Conservation (phyloP, 2,329 filamentous ascomycete genomes). For the Parastagonospora nodorum region DNA sequence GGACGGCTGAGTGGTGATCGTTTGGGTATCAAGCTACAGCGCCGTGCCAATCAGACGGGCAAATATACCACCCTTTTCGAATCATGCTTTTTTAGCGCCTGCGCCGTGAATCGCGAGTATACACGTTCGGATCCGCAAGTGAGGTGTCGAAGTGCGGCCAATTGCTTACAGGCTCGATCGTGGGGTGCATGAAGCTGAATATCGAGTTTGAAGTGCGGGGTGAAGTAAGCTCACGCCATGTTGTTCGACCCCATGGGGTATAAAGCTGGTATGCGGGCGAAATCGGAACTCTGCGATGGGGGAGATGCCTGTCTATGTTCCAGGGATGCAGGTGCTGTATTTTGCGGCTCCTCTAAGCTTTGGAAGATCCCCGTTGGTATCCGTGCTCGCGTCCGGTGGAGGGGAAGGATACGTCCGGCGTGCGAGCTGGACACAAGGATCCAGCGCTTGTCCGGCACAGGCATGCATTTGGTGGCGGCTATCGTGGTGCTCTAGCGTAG, state of each 20-base stretch:
- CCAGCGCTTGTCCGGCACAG: background rate
- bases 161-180: background rate
- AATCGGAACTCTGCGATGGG: background rate
- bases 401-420: constrained; percentile 12
- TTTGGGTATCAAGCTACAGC: too few species aligned
- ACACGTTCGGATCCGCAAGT: too few species aligned
- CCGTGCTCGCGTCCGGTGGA: constrained; percentile 12
- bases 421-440: constrained; percentile 1
- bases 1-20: too few species aligned
- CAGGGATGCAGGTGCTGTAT: background rate
- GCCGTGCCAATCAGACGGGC: too few species aligned
- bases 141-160: background rate
- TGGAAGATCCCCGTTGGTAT: background rate
- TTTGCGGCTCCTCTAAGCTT: background rate
- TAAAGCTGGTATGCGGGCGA: background rate
- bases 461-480: constrained; percentile 8
- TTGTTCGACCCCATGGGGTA: background rate
- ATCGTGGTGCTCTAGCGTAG: constrained; percentile 27
- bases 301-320: background rate
- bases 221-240: background rate
- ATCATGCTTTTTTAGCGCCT: too few species aligned
- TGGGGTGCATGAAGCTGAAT: background rate
- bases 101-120: too few species aligned
- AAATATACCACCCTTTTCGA: too few species aligned
- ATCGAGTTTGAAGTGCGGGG: background rate